Evolutionary conservation across 495 filamentous ascomycete species (phyloP), one percentile per base, ranked within the genome.

Genomic region (Hyaloscypha variabilis): DNA sequence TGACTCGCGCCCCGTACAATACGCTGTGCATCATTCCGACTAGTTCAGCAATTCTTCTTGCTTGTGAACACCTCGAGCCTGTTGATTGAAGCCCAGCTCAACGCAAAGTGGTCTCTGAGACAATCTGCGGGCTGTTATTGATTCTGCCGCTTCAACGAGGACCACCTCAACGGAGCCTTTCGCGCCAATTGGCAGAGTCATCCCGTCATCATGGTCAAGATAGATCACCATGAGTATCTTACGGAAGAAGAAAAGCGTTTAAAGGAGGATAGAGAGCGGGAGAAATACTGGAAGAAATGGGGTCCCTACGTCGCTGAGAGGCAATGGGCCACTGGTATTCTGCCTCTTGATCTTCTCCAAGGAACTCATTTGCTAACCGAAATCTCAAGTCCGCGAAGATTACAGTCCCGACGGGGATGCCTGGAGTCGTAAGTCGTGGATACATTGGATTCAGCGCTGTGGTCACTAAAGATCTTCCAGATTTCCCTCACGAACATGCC

Each of bases 211-310:
- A 97, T 98, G 94, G 93, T 96, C 67, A 82, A 94, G 71, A 88
- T 94, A 68, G 94, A 95, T 72, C 84, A 89, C 66, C 86, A 94
- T 73, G 90, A 91, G 71, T 92, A 92, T 74, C 83, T 92, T 73
- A 90, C 90, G 60, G 85, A 89, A 74, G 94, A 98, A 79, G 94
- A 97, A 81, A 88, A 88, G 75, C 87, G 94, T 30, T 81, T 98
- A 67, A 90, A 89, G 75, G 90, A 97, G 76, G 95, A 97, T 76
- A 83, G 84, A 24, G 85, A 92, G 59, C 86, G 91, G 50, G 83
- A 71, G 52, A 90, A 87, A 73, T 97, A 97, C 78, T 97, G 94
- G 94, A 97, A 97, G 85, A 88, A 87, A 83, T 97, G 93, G 93
- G 94, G 94, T 60, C 82, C 89, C 29, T 92, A 92, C 74, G 82